Percentiles rank a stretch among this genome's conserved stretches.
These are phyloP conservation scores for Lotus japonicus DNA, from an alignment of 306 rosid genomes.

Conservation along the genomic window DNA sequence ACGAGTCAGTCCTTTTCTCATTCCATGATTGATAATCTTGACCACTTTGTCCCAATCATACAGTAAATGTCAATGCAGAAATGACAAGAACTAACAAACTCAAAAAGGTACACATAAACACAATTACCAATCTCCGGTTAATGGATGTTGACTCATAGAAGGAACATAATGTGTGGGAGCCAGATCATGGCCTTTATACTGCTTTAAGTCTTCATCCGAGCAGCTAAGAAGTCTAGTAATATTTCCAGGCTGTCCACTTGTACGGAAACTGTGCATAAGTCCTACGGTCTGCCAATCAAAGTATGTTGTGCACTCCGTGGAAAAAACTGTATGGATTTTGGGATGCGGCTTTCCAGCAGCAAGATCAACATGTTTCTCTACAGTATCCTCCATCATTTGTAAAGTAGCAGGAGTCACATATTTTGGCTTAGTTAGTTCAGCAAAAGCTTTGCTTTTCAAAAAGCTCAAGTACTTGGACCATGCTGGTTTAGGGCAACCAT, in stretches of 20 bases:
- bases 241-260: conserved; percentile 93
- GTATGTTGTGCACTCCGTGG: conserved; percentile 85
- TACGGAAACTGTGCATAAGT: conserved; percentile 77
- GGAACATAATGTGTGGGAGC: conserved; percentile 99
- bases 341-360: conserved; percentile 46
- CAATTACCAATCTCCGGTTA: conserved; percentile 95
- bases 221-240: conserved; percentile 96
- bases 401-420: conserved; percentile 61
- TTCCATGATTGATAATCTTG: neutral
- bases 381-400: conserved; percentile 43
- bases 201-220: conserved; percentile 60
- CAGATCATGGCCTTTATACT: conserved; percentile 73
- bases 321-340: conserved; percentile 81
- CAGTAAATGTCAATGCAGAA: conserved; percentile 2
- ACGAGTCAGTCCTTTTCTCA: neutral
- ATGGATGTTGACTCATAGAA: conserved; percentile 91
- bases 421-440: conserved; percentile 72
- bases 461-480: conserved; percentile 91
- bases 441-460: conserved; percentile 74
- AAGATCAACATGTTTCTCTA: conserved; percentile 24
- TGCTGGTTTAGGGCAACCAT: conserved; percentile 73
- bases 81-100: neutral
- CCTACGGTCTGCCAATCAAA: conserved; percentile 99
- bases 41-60: neutral
- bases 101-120: neutral